Base-by-base conservation (phyloP, 2,329 filamentous ascomycete species). In the Colletotrichum endophyticum region DNA sequence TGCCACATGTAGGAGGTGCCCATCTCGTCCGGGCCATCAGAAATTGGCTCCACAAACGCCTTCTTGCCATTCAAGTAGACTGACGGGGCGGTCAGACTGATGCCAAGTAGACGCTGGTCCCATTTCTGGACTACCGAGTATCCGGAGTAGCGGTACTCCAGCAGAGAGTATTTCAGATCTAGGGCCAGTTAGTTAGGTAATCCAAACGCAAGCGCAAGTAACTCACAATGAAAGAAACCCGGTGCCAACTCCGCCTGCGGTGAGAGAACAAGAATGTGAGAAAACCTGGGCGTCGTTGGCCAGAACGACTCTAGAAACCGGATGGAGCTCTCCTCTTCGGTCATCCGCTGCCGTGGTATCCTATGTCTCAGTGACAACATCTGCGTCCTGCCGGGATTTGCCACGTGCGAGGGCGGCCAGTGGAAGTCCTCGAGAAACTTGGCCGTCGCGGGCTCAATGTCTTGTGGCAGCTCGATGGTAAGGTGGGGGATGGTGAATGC, bases 291-390 rank as follows among this genome's bases (percentile, higher is more conserved):
- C 74, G 92, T 88, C 5, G 88, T 86, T 3, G 97, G 96, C 89
- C 96, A 99, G 83, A 98, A 98, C 0, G 95, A 94, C 85, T 99
- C 96, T 7, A 98, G 86, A 75, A 96, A 95, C 28, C 94, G 92
- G 19, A 94, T 88, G 0, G 95, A 93, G 72, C 94, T 93, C 79
- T 96, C 93, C 78, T 94, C 92, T 59, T 94, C 89, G 8, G 88
- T 92, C 77, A 94, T 81, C 63, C 87, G 88, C 64, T 90, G 87
- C 49, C 88, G 88, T 13, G 91, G 87, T 59, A 98, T 93, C 34
- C 95, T 93, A 78, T 95, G 95, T 30, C 94, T 92, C 22, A 99
- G 86, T 1, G 92, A 94, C 19, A 98, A 85, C 82, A 89, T 88
- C 66, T 86, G 89, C 34, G 77, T 63, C 22, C 74, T 66, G 11